These are phyloP conservation scores for Pterulicium gracile DNA, from an alignment of 1,284 basidiomycete species.

Conservation along the genomic window DNA sequence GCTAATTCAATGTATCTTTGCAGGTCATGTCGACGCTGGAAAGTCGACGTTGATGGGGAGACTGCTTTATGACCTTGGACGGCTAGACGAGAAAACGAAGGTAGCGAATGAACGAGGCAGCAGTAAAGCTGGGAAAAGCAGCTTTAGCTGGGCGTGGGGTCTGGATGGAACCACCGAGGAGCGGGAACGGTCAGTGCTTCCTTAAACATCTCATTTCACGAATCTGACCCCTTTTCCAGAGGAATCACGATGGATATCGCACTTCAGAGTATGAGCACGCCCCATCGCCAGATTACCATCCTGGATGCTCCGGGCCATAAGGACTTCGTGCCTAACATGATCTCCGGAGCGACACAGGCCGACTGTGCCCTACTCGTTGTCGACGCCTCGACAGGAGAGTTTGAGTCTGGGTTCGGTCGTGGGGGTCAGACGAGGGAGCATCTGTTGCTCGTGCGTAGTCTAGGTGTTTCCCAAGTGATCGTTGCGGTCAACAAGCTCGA, in stretches of 20 bases:
- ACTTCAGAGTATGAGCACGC: conserved; percentile 70
- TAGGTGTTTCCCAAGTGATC: conserved; percentile 91
- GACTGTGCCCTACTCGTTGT: conserved; percentile 95
- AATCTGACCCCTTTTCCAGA: conserved; percentile 31
- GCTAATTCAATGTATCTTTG: conserved; percentile 4
- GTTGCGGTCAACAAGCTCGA: conserved; percentile 96
- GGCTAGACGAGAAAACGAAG: conserved; percentile 78
- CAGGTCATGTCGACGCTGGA: conserved; percentile 96
- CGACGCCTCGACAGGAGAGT: conserved; percentile 84
- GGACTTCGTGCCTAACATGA: conserved; percentile 99
- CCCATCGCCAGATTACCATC: conserved; percentile 77
- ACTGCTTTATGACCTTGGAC: conserved; percentile 85
- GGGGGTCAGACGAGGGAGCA: conserved; percentile 98
- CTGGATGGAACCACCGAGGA: conserved; percentile 92
- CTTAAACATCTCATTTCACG: conserved; percentile 6
- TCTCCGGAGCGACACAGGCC: conserved; percentile 94
- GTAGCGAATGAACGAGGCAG: conserved; percentile 87
- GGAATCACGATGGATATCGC: conserved; percentile 99
- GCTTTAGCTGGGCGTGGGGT: conserved; percentile 98
- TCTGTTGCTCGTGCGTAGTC: conserved; percentile 81
- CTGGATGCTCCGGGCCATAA: conserved; percentile 95
- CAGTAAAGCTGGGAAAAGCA: conserved; percentile 83
- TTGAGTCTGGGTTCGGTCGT: conserved; percentile 90
- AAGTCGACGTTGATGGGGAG: conserved; percentile 98
- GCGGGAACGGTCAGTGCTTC: conserved; percentile 64